Evolutionary conservation across 192 early-diverging fungal species (phyloP), one percentile per base, ranked within the genome.

Genomic region (Rhizoclosmatium globosum): DNA sequence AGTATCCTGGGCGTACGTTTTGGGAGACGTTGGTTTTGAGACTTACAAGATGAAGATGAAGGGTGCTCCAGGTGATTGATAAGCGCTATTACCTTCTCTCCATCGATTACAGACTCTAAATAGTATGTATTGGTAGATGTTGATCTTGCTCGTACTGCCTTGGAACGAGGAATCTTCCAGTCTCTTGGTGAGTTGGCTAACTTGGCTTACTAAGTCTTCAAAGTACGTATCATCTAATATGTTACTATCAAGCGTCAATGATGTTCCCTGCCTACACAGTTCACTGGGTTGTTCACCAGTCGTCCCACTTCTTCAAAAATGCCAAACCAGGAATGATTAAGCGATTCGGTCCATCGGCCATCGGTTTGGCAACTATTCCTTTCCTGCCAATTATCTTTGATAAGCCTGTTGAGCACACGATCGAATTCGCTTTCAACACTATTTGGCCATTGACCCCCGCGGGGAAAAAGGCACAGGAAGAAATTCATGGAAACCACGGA

Each of bases 341-440:
- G 59, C 68, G 79, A 3, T 89, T 87, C 84, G 91, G 91, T 38
- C 91, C 91, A 1, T 88, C 91, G 1, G 85, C 76, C 1, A 69
- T 86, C 50, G 91, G 91, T 66, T 78, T 92, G n/a, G 71, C 79
- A 41, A 76, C 89, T 42, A 84, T 92, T 23, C 91, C 91, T 3
- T 79, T 87, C 61, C 68, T 91, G 41, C 91, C 91, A 2, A 78
- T 77, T 39, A 86, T 92, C 60, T 92, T 91, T 68, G 91, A 92
- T 77, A 82, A 92, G 45, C 86, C 90, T 17, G 80, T 90, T 21
- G 91, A 92, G 69, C 78, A 81, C 31, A 80, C 85, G 15, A 84
- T 90, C 15, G 90, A 91, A 65, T 84, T 80, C 45, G 82, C 82
- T 11, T 92, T 92, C 79, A 84, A 89, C 41, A 21, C 61, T 1